Conservation (phyloP, 75 land plant species). For the Ceratopteris richardii region DNA sequence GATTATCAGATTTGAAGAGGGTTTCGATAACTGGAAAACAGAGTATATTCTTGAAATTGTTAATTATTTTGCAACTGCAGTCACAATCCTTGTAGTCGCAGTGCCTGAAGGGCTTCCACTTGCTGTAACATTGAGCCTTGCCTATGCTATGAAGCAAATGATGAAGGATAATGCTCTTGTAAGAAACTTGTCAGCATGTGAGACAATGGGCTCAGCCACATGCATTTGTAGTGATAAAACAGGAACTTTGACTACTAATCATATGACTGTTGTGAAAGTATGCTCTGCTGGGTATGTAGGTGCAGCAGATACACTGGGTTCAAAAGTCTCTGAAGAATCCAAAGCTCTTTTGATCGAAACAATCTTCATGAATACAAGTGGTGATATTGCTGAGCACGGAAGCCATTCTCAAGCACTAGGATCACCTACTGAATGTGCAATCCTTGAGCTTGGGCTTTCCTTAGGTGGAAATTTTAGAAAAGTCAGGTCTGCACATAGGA, state of each 20-base stretch:
- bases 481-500: slow-evolving; percentile 35
- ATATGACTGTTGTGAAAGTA: slow-evolving; percentile 78
- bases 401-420: slow-evolving; percentile 56
- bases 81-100: slow-evolving; percentile 90
- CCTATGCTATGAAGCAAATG: slow-evolving; percentile 98
- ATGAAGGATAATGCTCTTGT: slow-evolving; percentile 96
- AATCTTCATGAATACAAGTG: slow-evolving; percentile 74
- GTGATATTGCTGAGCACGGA: slow-evolving; percentile 57
- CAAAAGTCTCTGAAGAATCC: slow-evolving; percentile 34
- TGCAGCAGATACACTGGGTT: slow-evolving; percentile 12
- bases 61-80: slow-evolving; percentile 78
- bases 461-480: slow-evolving; percentile 72
- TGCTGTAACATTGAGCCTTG: slow-evolving; percentile 92
- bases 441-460: slow-evolving; percentile 65
- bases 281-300: slow-evolving; percentile 49
- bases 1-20: slow-evolving; percentile 30
- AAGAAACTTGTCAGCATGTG: slow-evolving; percentile 88
- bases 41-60: slow-evolving; percentile 52
- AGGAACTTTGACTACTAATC: slow-evolving; percentile 89
- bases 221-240: slow-evolving; percentile 92
- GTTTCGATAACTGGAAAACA: slow-evolving; percentile 43
- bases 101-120: slow-evolving; percentile 98
- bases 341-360: slow-evolving; percentile 42
- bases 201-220: slow-evolving; percentile 96
- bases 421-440: slow-evolving; percentile 80